A percentile compares a stretch with the other conserved stretches of the same genome.
Evolutionary conservation across 495 filamentous ascomycete species (phyloP).

Genomic region (Copromyces sp.): DNA sequence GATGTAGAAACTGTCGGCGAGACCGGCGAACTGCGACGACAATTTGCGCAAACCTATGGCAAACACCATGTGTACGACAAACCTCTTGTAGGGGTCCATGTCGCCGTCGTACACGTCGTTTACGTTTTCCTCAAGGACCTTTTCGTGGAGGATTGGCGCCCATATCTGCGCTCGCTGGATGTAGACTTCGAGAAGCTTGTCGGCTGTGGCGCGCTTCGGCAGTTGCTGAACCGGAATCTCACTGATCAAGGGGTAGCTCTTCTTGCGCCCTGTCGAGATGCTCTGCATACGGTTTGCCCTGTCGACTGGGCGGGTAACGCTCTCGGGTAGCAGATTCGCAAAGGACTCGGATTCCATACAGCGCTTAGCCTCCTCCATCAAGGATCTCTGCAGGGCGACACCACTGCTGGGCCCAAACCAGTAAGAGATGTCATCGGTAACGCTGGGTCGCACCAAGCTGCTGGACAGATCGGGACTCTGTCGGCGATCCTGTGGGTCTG

Average conservation of each 20-base stretch:
- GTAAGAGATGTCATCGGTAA: conserved; percentile 69
- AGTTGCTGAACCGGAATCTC: conserved; percentile 58
- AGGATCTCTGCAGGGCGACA: conserved; percentile 82
- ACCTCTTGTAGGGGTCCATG: conserved; percentile 70
- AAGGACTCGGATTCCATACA: conserved; percentile 77
- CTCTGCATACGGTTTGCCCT: conserved; percentile 27
- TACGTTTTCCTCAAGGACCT: conserved; percentile 61
- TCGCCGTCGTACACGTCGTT: conserved; percentile 70
- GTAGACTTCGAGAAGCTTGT: conserved; percentile 68
- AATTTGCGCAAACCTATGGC: conserved; percentile 89
- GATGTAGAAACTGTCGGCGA: conserved; percentile 87
- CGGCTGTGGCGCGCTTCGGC: conserved; percentile 55
- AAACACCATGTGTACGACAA: conserved; percentile 76
- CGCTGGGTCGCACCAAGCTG: conserved; percentile 68
- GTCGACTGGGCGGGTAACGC: conserved; percentile 24
- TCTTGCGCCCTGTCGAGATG: conserved; percentile 27
- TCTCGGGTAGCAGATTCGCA: conserved; percentile 73
- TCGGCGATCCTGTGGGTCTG: conserved; percentile 50
- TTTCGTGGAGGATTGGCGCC: conserved; percentile 77
- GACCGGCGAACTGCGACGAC: conserved; percentile 62
- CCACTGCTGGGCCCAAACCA: conserved; percentile 89
- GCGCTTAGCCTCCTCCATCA: conserved; percentile 90
- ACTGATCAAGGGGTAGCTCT: conserved; percentile 68
- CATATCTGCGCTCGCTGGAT: conserved; percentile 77
- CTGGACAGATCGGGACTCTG: conserved; percentile 76